Base-by-base conservation (phyloP, 345 rosid species). In the Citrus hindsii region DNA sequence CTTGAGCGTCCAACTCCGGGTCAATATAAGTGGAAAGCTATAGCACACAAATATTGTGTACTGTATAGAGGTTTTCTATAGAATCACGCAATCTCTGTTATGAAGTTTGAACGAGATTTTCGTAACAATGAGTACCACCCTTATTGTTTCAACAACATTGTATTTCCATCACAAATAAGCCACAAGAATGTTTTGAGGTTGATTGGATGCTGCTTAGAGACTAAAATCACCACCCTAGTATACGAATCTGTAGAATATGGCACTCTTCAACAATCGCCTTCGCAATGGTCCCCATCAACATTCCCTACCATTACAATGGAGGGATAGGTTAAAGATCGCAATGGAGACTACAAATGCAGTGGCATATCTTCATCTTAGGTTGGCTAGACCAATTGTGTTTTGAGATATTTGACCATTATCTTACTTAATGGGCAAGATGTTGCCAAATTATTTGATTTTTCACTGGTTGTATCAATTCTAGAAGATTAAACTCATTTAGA, bases 301-400 rank as follows among this genome's bases (percentile, higher is more conserved):
- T 42, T 10, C 48, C 14, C 4, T 42, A 0, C 48, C 48, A 42
- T 42, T 42, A 10, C 48, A 42, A 42, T 10, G 0, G 48, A 42
- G 14, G 48, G 48, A 42, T 42, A 56, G 30, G 65, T 33, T 72
- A 1, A 37, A 56, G 40, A 72, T 72, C 0, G 16, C 65, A 10
- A 58, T 32, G 12, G 83, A 70, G 5, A 63, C 65, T 19, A 77
- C 83, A 19, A 61, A 76, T 69, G 81, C 7, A 5, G 63, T 66
- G 9, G 46, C 69, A 13, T 66, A 33, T 79, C 80, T 79, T 33
- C 81, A 84, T 46, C 19, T 71, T 64, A 76, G 81, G 33, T 74
- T 82, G 16, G 14, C 4, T 12, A 59, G 30, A 24, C 30, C 6
- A 9, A 0, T 61, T 27, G 24, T 12, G 27, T 61, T 25, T 12